Base-by-base conservation (phyloP, 306 rosid genomes). In the Glycine tomentella region DNA sequence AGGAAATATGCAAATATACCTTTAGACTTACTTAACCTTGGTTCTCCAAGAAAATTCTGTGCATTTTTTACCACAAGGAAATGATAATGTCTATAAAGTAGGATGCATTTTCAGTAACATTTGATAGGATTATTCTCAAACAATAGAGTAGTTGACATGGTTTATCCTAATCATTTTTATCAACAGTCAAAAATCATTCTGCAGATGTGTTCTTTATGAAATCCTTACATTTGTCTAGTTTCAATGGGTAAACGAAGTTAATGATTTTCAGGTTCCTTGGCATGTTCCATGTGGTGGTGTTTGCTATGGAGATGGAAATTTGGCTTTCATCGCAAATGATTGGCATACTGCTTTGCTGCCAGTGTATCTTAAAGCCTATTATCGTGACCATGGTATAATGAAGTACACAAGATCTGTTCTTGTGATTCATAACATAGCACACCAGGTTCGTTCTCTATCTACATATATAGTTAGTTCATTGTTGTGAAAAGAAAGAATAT, bases 321-420 rank as follows among this genome's bases (percentile, higher is more conserved):
- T 96, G 89, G 99, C 55, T 70, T 96, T 92, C 83, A 90, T 96
- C 68, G 98, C 94, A 74, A 96, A 96, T 85, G 99, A 96, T 84
- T 96, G 99, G 99, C 98, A 96, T 84, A 90, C 98, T 49, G 97
- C 99, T 42, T 80, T 96, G 89, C 86, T 96, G 49, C 99, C 99
- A 3, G 97, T 93, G 75, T 96, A 93, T 85, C 86, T 96, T 80
- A 96, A 93, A 80, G 97, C 98, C 2, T 87, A 89, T 84, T 96
- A 92, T 80, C 91, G 97, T 14, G 98, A 96, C 79, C 70, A 86
- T 78, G 98, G 97, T 79, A 72, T 96, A 73, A 96, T 96, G 99
- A 48, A 1, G 51, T 93, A 53, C 79, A 86, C 99, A 45, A 88
- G 99, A 84, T 93, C 98, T 6, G 74, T 90, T 83, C 92, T 96